Conservation (phyloP, 2,329 filamentous ascomycete genomes). For the Trichoderma cornu-damae region DNA sequence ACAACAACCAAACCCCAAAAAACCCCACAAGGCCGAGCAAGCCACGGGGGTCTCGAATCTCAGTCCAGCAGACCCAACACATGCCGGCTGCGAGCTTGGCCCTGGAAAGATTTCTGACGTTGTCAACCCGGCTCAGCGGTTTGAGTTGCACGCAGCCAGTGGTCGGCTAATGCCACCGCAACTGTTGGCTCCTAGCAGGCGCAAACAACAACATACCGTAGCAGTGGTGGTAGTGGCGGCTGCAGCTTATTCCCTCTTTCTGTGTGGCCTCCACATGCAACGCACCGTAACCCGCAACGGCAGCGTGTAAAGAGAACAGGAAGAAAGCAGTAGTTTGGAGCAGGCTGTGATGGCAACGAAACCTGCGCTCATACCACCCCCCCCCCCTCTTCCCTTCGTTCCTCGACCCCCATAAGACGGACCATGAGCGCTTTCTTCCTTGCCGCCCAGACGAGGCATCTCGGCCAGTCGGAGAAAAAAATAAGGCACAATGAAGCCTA, state of each 20-base stretch:
- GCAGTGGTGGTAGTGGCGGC: too few relatives aligned
- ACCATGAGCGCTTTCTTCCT: background rate
- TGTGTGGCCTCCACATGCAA: background rate
- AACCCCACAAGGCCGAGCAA: background rate
- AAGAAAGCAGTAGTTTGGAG: background rate
- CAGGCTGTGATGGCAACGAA: background rate
- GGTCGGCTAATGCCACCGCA: background rate
- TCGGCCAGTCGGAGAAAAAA: slow-evolving; percentile 6
- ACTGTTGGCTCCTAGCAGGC: background rate
- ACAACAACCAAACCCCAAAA: background rate
- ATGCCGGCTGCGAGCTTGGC: background rate
- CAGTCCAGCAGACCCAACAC: background rate
- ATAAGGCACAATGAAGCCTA: background rate
- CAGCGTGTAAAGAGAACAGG: background rate
- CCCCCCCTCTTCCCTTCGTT: too few relatives aligned
- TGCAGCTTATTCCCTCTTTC: background rate
- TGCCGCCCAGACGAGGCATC: background rate
- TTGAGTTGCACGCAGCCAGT: background rate
- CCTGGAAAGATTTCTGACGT: background rate
- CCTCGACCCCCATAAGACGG: background rate
- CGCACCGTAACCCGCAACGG: background rate
- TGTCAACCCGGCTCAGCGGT: background rate
- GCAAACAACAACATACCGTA: slow-evolving; percentile 1
- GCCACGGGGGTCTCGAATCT: background rate
- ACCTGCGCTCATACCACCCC: background rate